Evolutionary conservation across 345 rosid species (phyloP).

Genomic region (Salix udensis): DNA sequence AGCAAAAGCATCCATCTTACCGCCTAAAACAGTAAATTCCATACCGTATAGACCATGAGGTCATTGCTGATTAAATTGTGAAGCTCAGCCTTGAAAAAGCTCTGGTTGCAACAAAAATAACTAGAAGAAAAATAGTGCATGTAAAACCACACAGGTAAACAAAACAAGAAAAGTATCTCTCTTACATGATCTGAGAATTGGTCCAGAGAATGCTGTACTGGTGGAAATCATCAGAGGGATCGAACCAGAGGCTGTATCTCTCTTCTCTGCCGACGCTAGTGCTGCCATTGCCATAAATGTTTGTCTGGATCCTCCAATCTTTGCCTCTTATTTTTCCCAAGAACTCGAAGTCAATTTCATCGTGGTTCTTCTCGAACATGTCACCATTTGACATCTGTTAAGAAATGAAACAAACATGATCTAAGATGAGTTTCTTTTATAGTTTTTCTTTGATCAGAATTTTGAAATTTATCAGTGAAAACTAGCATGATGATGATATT

Average conservation of each 20-base stretch:
- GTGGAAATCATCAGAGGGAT: slow-evolving; percentile 91
- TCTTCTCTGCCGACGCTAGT: slow-evolving; percentile 86
- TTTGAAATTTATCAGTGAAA: neutral
- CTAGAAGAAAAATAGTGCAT: neutral
- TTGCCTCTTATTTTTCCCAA: slow-evolving; percentile 96
- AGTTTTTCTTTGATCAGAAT: neutral
- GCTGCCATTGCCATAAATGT: slow-evolving; percentile 93
- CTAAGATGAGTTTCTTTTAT: neutral
- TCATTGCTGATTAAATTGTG: slow-evolving; percentile 8
- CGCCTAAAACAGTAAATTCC: slow-evolving; percentile 18
- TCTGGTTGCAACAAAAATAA: neutral
- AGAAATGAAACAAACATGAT: neutral
- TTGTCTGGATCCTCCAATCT: slow-evolving; percentile 99
- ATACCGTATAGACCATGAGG: neutral
- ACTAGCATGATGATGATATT: neutral
- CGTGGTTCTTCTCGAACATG: slow-evolving; percentile 85
- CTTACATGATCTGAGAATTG: slow-evolving; percentile 83
- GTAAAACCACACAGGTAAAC: neutral
- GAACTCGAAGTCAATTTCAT: slow-evolving; percentile 97
- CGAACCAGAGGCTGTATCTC: slow-evolving; percentile 95
- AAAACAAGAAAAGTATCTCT: neutral
- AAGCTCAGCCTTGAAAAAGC: slow-evolving; percentile 3
- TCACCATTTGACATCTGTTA: slow-evolving; percentile 96
- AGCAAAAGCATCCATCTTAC: slow-evolving; percentile 19
- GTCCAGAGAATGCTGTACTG: slow-evolving; percentile 94